A percentile compares a stretch with the other conserved stretches of the same genome.
Conservation (phyloP, 2,329 filamentous ascomycete species). For the Pseudogymnoascus sp. region DNA sequence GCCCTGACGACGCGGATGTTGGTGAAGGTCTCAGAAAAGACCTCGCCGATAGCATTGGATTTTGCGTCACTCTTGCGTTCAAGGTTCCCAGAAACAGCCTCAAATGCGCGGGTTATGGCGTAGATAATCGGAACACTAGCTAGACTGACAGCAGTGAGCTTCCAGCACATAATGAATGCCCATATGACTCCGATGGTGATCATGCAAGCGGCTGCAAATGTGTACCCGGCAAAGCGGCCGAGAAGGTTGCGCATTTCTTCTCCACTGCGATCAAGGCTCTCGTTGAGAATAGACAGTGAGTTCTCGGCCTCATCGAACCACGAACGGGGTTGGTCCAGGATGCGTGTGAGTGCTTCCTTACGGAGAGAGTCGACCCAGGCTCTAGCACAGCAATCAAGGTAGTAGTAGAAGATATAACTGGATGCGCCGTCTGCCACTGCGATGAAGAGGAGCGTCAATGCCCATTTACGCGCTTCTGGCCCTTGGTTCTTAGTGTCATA, state of each 20-base stretch:
- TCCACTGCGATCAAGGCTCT: slow-evolving; percentile 69
- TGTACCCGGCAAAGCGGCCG: slow-evolving; percentile 64
- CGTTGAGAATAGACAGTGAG: slow-evolving; percentile 52
- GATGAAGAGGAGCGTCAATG: slow-evolving; percentile 59
- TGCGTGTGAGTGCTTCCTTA: slow-evolving; percentile 53
- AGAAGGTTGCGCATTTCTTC: slow-evolving; percentile 83
- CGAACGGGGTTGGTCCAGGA: slow-evolving; percentile 64
- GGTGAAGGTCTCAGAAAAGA: slow-evolving; percentile 66
- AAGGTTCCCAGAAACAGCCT: slow-evolving; percentile 59
- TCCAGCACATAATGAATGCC: slow-evolving; percentile 69
- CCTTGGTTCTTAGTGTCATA: slow-evolving; percentile 37
- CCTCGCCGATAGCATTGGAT: slow-evolving; percentile 47
- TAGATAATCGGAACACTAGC: slow-evolving; percentile 60
- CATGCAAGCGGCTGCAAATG: slow-evolving; percentile 60
- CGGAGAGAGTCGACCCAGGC: slow-evolving; percentile 69
- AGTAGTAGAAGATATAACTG: slow-evolving; percentile 58
- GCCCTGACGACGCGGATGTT: slow-evolving; percentile 73
- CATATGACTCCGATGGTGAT: slow-evolving; percentile 60
- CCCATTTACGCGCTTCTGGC: slow-evolving; percentile 43
- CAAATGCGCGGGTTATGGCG: slow-evolving; percentile 55
- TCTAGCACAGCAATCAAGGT: slow-evolving; percentile 53
- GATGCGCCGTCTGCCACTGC: slow-evolving; percentile 57
- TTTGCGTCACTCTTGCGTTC: slow-evolving; percentile 59
- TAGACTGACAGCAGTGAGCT: slow-evolving; percentile 68
- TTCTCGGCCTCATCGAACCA: slow-evolving; percentile 72